phyloP scores from a whole-genome alignment of 441 rosid species.

The Euphorbia celastroides region DNA sequence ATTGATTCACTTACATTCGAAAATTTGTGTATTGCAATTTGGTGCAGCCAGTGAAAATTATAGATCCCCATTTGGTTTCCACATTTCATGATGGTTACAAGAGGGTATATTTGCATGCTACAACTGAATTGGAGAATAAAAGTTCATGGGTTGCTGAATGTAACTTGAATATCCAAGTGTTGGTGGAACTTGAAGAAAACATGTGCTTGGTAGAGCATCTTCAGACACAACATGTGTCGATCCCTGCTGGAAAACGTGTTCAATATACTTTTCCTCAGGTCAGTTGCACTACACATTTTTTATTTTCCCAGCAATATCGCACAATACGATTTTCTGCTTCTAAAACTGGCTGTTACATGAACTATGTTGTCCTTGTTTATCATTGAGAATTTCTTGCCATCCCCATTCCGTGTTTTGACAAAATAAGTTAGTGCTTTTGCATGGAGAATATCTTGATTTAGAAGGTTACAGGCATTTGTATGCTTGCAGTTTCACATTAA shows the following conservation, averaged over 20 bases:
- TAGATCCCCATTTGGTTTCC: slow-evolving; percentile 94
- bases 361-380: not conserved
- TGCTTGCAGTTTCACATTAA: no score
- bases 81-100: slow-evolving; percentile 69
- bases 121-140: slow-evolving; percentile 73
- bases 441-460: not conserved
- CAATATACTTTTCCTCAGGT: slow-evolving; percentile 76
- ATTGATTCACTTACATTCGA: slow-evolving; percentile 6
- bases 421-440: slow-evolving; percentile 3
- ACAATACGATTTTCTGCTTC: not conserved
- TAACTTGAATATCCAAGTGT: slow-evolving; percentile 65
- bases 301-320: not conserved
- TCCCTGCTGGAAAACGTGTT: slow-evolving; percentile 54
- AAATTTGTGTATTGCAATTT: slow-evolving; percentile 18
- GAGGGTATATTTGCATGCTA: slow-evolving; percentile 73
- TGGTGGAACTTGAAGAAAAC: slow-evolving; percentile 60
- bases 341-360: not conserved
- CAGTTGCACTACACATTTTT: slow-evolving; percentile 23
- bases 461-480: slow-evolving; percentile 1
- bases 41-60: slow-evolving; percentile 86
- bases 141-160: slow-evolving; percentile 68
- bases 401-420: not conserved
- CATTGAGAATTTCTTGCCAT: not conserved
- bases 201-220: slow-evolving; percentile 71
- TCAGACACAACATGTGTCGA: slow-evolving; percentile 52